phyloP scores from a whole-genome alignment of 495 filamentous ascomycete species.

The Aspergillus haitiensis region DNA sequence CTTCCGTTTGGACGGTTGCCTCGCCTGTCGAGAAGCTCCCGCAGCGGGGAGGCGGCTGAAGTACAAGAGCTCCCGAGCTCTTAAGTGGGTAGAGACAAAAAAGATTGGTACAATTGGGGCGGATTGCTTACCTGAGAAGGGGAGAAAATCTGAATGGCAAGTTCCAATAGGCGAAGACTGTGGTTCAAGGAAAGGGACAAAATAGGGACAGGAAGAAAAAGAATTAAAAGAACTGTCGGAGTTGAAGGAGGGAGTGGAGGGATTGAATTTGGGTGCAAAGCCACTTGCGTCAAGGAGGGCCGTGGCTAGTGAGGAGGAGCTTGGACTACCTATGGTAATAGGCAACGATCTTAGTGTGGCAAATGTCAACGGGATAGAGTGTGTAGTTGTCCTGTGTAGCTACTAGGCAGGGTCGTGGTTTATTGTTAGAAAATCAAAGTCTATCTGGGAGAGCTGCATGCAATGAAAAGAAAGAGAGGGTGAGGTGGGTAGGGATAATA shows the following conservation, averaged over 20 bases:
- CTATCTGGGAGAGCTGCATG: not conserved
- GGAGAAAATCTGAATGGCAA: not conserved
- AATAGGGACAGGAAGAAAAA: slow-evolving; percentile 5
- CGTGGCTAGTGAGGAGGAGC: slow-evolving; percentile 26
- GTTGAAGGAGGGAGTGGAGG: slow-evolving; percentile 4
- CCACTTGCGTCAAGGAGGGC: slow-evolving; percentile 35
- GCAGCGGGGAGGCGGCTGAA: slow-evolving; percentile 28
- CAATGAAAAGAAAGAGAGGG: not conserved
- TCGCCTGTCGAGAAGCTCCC: slow-evolving; percentile 21
- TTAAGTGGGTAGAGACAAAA: slow-evolving; percentile 12
- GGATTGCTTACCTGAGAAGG: slow-evolving; percentile 9
- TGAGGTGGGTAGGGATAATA: not conserved
- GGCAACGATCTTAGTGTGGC: not conserved
- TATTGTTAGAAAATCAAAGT: not conserved
- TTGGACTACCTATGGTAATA: not conserved
- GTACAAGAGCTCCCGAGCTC: slow-evolving; percentile 8
- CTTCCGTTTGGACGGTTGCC: slow-evolving; percentile 19
- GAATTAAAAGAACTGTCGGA: slow-evolving; percentile 2
- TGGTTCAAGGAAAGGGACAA: slow-evolving; percentile 1
- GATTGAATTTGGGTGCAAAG: slow-evolving; percentile 22
- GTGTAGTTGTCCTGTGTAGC: slow-evolving; percentile 1
- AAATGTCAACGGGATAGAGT: slow-evolving; percentile 4
- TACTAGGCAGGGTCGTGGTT: not conserved
- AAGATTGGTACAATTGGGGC: slow-evolving; percentile 1
- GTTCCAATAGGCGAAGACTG: not conserved